phyloP scores from a whole-genome alignment of 371 early-diverging fungal genomes.

The Gilbertella persicaria region DNA sequence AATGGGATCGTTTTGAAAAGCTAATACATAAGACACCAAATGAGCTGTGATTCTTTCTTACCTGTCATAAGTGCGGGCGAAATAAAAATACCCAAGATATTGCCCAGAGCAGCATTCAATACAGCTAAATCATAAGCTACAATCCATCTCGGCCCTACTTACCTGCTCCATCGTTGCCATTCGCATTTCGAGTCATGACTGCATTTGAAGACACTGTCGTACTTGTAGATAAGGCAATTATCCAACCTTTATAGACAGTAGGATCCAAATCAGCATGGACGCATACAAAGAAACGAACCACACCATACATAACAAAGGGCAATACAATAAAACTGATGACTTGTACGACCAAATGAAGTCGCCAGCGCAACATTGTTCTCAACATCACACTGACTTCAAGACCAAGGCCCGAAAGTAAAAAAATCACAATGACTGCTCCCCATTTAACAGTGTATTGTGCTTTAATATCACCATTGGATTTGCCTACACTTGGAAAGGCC shows the following conservation, averaged over 20 bases:
- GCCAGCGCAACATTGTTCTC: constrained; percentile 57
- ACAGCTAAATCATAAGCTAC: constrained; percentile 39
- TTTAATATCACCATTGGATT: constrained; percentile 58
- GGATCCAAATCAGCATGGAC: constrained; percentile 50
- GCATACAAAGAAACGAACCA: constrained; percentile 52
- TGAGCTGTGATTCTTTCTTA: constrained; percentile 7
- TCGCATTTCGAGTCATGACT: constrained; percentile 74
- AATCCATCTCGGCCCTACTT: not conserved
- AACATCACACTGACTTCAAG: constrained; percentile 65
- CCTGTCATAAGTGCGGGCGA: constrained; percentile 65
- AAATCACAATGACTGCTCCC: constrained; percentile 68
- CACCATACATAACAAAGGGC: constrained; percentile 63
- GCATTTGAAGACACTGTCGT: constrained; percentile 82
- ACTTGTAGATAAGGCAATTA: constrained; percentile 69
- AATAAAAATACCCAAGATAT: constrained; percentile 68
- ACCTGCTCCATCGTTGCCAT: constrained; percentile 67
- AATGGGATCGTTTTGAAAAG: constrained; percentile 35
- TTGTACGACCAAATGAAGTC: constrained; percentile 68
- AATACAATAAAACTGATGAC: constrained; percentile 61
- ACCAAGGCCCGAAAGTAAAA: constrained; percentile 70
- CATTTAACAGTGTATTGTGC: constrained; percentile 72
- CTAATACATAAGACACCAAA: constrained; percentile 17
- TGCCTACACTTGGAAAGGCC: constrained; percentile 66
- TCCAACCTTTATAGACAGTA: constrained; percentile 64
- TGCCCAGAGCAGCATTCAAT: constrained; percentile 73